phyloP scores from a whole-genome alignment of 768 basidiomycete genomes.

The Guyanaporus albipodus region DNA sequence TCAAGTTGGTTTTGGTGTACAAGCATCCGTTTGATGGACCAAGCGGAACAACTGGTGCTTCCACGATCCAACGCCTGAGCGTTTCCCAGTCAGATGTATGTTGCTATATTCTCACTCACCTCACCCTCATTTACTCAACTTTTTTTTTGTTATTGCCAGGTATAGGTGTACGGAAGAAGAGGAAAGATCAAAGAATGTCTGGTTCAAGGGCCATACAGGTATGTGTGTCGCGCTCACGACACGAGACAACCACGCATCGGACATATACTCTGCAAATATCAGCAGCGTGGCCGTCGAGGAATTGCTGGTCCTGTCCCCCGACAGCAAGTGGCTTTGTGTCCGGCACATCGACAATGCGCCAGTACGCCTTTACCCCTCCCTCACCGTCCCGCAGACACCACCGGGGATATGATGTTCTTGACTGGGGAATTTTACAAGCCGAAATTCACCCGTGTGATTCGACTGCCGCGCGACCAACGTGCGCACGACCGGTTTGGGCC shows the following conservation, averaged over 20 bases:
- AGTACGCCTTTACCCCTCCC: no score
- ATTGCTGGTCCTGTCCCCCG: constrained; percentile 49
- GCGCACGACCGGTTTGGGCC: constrained; percentile 46
- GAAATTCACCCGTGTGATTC: constrained; percentile 58
- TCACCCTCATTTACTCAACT: not conserved
- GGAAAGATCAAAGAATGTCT: no score
- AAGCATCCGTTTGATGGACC: constrained; percentile 40
- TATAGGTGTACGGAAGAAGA: no score
- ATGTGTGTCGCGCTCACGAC: constrained; percentile 17
- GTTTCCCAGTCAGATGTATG: constrained; percentile 46
- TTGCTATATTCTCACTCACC: not conserved
- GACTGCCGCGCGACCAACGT: constrained; percentile 51
- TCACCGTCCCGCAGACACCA: no score
- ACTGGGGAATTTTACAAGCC: constrained; percentile 55
- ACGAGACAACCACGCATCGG: not conserved
- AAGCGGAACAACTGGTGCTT: constrained; percentile 37
- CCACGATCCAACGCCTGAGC: not conserved
- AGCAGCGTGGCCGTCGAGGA: constrained; percentile 52
- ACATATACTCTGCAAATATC: constrained; percentile 49
- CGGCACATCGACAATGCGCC: constrained; percentile 53
- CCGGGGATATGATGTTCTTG: constrained; percentile 55
- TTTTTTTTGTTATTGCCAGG: constrained; percentile 31
- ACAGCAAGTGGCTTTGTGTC: constrained; percentile 55
- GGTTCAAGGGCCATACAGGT: constrained; percentile 59
- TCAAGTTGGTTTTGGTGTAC: constrained; percentile 50